Percentiles rank a stretch among this genome's conserved stretches.
These are phyloP conservation scores for Lasiosphaeriaceae sp. DNA, from an alignment of 495 filamentous ascomycete species.

Conservation along the genomic window DNA sequence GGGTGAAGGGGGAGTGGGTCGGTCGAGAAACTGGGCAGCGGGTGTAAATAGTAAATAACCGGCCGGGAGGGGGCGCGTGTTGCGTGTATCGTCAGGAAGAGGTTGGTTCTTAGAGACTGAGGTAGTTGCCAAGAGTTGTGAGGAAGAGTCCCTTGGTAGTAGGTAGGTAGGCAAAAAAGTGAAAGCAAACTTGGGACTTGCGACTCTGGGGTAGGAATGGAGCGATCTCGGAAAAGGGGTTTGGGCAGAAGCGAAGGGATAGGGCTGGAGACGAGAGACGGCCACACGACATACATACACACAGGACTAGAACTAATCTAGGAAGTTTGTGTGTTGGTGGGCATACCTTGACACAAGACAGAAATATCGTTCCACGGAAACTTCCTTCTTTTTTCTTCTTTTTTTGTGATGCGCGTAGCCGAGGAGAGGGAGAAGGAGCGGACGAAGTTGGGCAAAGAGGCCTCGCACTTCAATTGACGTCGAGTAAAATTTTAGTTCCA, in stretches of 20 bases:
- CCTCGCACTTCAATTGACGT: neutral
- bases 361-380: neutral
- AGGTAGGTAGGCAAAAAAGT: too few relatives aligned
- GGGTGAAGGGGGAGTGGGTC: neutral
- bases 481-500: neutral
- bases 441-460: neutral
- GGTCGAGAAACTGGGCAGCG: neutral
- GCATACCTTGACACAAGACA: neutral
- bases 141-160: too few relatives aligned
- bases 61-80: neutral
- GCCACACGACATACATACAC: too few relatives aligned
- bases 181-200: neutral
- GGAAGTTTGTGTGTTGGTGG: too few relatives aligned
- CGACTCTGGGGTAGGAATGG: neutral
- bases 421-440: neutral
- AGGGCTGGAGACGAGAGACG: neutral
- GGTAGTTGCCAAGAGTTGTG: too few relatives aligned
- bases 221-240: neutral
- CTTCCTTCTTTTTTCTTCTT: neutral
- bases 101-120: too few relatives aligned
- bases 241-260: neutral
- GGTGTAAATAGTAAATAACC: neutral
- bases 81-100: too few relatives aligned
- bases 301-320: too few relatives aligned
- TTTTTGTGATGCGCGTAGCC: neutral